Conservation (phyloP, 768 basidiomycete species). For the Suillus plorans region DNA sequence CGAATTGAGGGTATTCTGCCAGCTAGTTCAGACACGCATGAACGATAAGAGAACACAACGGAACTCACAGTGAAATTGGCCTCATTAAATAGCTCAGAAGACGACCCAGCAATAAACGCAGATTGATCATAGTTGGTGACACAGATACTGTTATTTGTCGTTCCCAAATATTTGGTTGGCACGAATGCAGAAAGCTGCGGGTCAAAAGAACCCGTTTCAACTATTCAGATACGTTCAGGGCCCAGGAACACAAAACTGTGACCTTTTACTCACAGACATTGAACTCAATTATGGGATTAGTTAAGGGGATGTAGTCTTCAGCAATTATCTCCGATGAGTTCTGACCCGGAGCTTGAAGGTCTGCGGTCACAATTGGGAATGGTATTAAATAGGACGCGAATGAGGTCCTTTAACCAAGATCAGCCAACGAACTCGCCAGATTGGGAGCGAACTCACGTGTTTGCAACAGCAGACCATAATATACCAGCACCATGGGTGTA, state of each 20-base stretch:
- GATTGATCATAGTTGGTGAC: conserved; percentile 37
- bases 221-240: conserved; percentile 16
- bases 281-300: conserved; percentile 35
- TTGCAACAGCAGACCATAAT: conserved; percentile 32
- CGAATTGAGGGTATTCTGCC: conserved; percentile 15
- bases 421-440: conserved; percentile 2
- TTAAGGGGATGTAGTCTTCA: conserved; percentile 28
- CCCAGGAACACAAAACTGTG: background rate
- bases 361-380: conserved; percentile 38
- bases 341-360: conserved; percentile 25
- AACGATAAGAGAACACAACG: background rate
- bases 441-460: conserved; percentile 27
- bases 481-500: conserved; percentile 35
- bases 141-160: conserved; percentile 31
- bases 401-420: conserved; percentile 20
- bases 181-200: conserved; percentile 46
- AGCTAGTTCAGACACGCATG: background rate
- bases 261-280: conserved; percentile 29
- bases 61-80: conserved; percentile 27
- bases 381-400: conserved; percentile 37
- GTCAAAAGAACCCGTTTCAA: conserved; percentile 43
- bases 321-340: conserved; percentile 21
- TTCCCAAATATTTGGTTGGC: conserved; percentile 45
- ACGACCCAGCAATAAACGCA: conserved; percentile 39
- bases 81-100: conserved; percentile 35